phyloP scores from a whole-genome alignment of 139 green algal species.

The Astrephomene gubernaculifera region DNA sequence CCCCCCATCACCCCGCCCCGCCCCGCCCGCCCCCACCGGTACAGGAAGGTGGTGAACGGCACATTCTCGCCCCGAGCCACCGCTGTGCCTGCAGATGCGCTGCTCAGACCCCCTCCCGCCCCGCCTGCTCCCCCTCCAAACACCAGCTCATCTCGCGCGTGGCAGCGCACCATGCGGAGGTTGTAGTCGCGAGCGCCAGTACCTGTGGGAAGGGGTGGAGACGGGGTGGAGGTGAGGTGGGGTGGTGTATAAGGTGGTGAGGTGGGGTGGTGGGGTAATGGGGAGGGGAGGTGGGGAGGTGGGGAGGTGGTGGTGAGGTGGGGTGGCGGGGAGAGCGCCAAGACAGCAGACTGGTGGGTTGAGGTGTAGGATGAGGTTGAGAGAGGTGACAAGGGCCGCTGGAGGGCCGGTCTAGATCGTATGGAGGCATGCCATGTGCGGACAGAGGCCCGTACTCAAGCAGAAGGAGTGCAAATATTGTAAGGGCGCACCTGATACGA shows the following conservation, averaged over 20 bases:
- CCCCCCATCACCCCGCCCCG: background rate
- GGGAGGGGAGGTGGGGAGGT: background rate
- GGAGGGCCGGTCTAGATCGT: too few relatives aligned
- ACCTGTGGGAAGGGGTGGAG: background rate
- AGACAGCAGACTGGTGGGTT: too few relatives aligned
- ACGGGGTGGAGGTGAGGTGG: background rate
- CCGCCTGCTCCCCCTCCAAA: background rate
- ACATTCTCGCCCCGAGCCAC: slow-evolving; percentile 1
- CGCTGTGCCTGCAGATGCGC: background rate
- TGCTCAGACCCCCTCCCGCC: background rate
- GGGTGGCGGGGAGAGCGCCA: too few relatives aligned
- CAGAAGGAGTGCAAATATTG: too few relatives aligned
- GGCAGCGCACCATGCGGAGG: slow-evolving; percentile 40
- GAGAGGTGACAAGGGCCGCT: too few relatives aligned
- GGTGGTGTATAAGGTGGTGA: background rate
- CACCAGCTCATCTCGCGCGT: slow-evolving; percentile 22
- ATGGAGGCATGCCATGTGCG: too few relatives aligned
- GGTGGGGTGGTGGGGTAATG: too few relatives aligned
- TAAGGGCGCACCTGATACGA: too few relatives aligned
- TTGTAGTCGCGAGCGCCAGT: slow-evolving; percentile 6
- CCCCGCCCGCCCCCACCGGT: background rate
- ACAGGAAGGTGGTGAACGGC: slow-evolving; percentile 14
- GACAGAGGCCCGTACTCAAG: too few relatives aligned
- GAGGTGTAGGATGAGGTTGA: too few relatives aligned
- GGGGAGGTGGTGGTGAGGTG: too few relatives aligned